A percentile compares a stretch with the other conserved stretches of the same genome.
Evolutionary conservation across 495 filamentous ascomycete genomes (phyloP).

Genomic region (Rusavskia elegans): DNA sequence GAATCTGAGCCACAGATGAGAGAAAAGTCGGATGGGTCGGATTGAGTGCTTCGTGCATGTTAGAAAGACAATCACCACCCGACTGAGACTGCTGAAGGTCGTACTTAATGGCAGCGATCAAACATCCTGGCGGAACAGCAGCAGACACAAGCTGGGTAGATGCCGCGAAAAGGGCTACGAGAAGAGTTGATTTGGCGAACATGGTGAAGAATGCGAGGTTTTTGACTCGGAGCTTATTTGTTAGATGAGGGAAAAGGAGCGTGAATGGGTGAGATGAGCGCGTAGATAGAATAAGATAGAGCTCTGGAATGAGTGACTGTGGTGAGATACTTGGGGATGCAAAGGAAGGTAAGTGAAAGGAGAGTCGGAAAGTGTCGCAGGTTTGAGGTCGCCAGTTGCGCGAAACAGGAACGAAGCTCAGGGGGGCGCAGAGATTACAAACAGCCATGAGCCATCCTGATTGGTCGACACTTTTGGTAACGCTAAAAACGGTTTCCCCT

Average conservation of each 20-base stretch:
- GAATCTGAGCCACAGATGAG: constrained; percentile 17
- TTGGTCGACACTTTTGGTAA: neutral
- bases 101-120: constrained; percentile 26
- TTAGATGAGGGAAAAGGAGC: constrained; percentile 3
- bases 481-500: too few species aligned
- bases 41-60: constrained; percentile 17
- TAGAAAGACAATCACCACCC: constrained; percentile 1
- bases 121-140: constrained; percentile 23
- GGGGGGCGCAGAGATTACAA: neutral
- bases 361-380: neutral
- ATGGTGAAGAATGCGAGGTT: constrained; percentile 11
- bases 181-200: constrained; percentile 19
- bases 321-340: constrained; percentile 3
- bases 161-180: constrained; percentile 17
- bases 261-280: constrained; percentile 1
- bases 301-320: constrained; percentile 12
- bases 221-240: neutral
- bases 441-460: neutral
- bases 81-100: neutral
- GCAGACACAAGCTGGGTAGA: constrained; percentile 13
- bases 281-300: neutral
- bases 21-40: constrained; percentile 17
- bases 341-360: neutral
- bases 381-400: neutral
- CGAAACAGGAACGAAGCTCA: neutral